Base-by-base conservation (phyloP, 345 rosid genomes). In the Syzygium aqueum region DNA sequence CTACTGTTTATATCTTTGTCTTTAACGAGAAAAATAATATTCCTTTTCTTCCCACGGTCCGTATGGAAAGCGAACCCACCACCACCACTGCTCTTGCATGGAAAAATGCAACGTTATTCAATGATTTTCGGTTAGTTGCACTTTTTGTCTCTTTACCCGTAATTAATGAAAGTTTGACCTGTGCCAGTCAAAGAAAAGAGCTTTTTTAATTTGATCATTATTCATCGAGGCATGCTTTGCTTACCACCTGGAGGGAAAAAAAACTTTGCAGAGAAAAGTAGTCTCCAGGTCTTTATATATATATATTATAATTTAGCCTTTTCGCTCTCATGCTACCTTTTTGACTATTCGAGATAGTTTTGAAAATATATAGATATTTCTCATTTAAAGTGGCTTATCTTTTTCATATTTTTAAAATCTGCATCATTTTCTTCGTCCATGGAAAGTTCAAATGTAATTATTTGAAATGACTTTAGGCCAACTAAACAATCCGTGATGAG, bases 181-280 rank as follows among this genome's bases (percentile, higher is more conserved):
- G 51, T 73, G 27, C 49, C 49, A 37, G 82, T 73, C 82, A 73
- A 73, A 73, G 82, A 49, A 5, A 19, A 19, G 14, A 5, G 27
- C 19, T 73, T 83, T 46, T 83, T 83, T 51, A 84, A 84, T 84
- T 16, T n/a, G 56, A 33, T 51, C 85, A 84, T 84, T 11, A 86
- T 86, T 82, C 88, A 53, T 85, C 33, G 67, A 84, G 67, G 87
- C 89, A 88, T 88, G 89, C 89, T 88, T 88, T 88, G 89, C 89
- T 88, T 82, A 85, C 85, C 89, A 85, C 85, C 85, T 85, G 87
- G 89, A 85, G 77, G 87, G 52, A 80, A 88, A 88, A 63, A 51
- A 19, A 30, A 84, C 85, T 84, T 53, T 23, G 46, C 85, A 84
- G 15, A 52, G 46, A 84, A 84, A 73, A 73, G 82, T 73, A 37